phyloP scores from a whole-genome alignment of 2,329 filamentous ascomycete genomes.

The Neoascochyta sp. region DNA sequence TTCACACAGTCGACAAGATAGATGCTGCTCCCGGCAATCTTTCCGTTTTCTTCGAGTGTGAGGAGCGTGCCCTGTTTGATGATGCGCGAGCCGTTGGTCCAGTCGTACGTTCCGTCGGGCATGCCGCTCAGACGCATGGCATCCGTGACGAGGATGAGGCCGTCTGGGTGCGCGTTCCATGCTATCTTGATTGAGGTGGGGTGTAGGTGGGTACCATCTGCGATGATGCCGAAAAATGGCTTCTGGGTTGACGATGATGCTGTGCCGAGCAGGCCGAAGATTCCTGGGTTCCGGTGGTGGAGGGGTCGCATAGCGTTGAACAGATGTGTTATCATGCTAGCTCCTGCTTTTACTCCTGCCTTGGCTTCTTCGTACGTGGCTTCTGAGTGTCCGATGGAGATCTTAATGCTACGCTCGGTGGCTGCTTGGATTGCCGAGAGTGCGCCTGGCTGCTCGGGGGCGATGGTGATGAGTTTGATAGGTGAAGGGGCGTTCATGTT shows the following conservation, averaged over 20 bases:
- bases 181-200: conserved; percentile 86
- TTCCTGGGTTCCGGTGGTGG: conserved; percentile 84
- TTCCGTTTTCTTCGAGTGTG: conserved; percentile 69
- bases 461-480: conserved; percentile 80
- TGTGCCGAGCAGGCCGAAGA: conserved; percentile 77
- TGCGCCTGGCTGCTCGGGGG: conserved; percentile 69
- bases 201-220: conserved; percentile 86
- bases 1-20: conserved; percentile 77
- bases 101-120: conserved; percentile 78
- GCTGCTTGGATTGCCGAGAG: conserved; percentile 69
- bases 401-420: conserved; percentile 63
- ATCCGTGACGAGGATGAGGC: conserved; percentile 86
- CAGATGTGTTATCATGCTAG: conserved; percentile 85
- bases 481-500: conserved; percentile 55
- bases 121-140: conserved; percentile 85
- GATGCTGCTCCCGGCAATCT: conserved; percentile 56
- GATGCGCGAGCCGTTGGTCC: conserved; percentile 69
- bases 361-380: conserved; percentile 81
- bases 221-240: conserved; percentile 85
- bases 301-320: conserved; percentile 93
- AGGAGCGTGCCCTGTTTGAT: conserved; percentile 70
- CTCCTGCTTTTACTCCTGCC: conserved; percentile 66
- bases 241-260: conserved; percentile 39
- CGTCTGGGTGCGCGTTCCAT: conserved; percentile 77
- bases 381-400: conserved; percentile 81